Evolutionary conservation across 108 stramenopile genomes (phyloP), one percentile per base, ranked within the genome.

Genomic region (Nitzschia sp.): DNA sequence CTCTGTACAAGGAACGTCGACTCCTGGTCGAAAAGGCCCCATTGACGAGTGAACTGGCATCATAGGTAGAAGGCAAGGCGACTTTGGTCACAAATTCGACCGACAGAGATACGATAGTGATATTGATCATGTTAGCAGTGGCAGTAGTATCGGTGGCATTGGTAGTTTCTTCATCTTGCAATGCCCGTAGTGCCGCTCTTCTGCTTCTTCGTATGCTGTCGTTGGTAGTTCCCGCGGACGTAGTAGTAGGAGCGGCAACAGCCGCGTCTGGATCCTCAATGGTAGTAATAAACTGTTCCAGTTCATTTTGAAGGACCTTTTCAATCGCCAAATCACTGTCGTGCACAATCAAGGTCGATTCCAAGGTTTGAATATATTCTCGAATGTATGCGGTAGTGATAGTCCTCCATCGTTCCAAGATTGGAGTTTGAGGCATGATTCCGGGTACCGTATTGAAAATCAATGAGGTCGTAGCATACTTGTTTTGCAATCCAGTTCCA

Each of bases 401-500:
- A 13, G 5, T 36, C 5, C n/a, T 44, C 60, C 60, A 61, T 0
- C 25, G 13, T 1, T 1, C 32, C 55, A 29, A 17, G 13, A 32
- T 27, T 5, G 6, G 13, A 8, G 27, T 31, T 25, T 34, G 17
- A 11, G 17, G n/a, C 25, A 34, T 41, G 8, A 4, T 4, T 26
- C 41, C 36, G 8, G 60, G 60, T 13, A 34, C 9, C 2, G 23
- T 22, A 17, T 61, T 41, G 22, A 61, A 25, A 25, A 44, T 31
- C 41, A 61, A 45, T 41, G n/a, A 15, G 21, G 60, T 61, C 8
- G 60, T 44, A 4, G 60, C 60, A 45, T 44, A 61, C 60, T 61
- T 61, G 60, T 22, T 61, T 41, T 38, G 17, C 41, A 61, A 58
- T 1, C 38, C n/a, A n/a, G n/a, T n/a, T n/a, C n/a, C n/a, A n/a